These are phyloP conservation scores for Cyberlindnera euphorbiae DNA, from an alignment of 805 yeast species.

Conservation along the genomic window DNA sequence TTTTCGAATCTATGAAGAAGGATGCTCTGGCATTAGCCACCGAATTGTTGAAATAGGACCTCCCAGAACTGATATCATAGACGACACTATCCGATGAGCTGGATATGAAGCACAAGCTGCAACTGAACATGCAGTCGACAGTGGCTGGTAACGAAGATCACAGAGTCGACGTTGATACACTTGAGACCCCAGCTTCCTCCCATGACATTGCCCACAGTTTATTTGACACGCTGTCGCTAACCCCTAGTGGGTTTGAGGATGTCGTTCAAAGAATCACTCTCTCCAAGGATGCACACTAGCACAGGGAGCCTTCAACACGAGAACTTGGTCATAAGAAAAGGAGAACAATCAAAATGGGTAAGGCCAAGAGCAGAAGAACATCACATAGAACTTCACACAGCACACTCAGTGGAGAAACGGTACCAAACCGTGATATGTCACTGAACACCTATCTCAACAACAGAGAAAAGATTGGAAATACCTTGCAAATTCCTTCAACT, in stretches of 20 bases:
- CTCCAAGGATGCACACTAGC: conserved; percentile 5
- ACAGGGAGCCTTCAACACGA: background rate
- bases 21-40: conserved; percentile 19
- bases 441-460: background rate
- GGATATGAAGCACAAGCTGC: background rate
- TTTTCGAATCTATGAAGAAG: conserved; percentile 17
- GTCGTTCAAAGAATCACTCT: conserved; percentile 17
- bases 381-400: background rate
- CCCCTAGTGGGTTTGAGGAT: conserved; percentile 14
- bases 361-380: too few species aligned
- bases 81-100: conserved; percentile 9
- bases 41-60: conserved; percentile 20
- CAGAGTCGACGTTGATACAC: background rate
- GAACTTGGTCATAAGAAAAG: conserved; percentile 10
- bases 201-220: conserved; percentile 5
- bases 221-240: conserved; percentile 21
- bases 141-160: background rate
- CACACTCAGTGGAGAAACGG: background rate
- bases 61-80: conserved; percentile 20
- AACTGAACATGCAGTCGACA: background rate
- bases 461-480: background rate
- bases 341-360: conserved; percentile 21
- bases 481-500: background rate
- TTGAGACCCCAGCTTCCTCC: background rate
- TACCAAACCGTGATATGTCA: too few species aligned